A percentile compares a stretch with the other conserved stretches of the same genome.
phyloP scores from a whole-genome alignment of 1,284 basidiomycete species.

The Exobasidium rhododendri region DNA sequence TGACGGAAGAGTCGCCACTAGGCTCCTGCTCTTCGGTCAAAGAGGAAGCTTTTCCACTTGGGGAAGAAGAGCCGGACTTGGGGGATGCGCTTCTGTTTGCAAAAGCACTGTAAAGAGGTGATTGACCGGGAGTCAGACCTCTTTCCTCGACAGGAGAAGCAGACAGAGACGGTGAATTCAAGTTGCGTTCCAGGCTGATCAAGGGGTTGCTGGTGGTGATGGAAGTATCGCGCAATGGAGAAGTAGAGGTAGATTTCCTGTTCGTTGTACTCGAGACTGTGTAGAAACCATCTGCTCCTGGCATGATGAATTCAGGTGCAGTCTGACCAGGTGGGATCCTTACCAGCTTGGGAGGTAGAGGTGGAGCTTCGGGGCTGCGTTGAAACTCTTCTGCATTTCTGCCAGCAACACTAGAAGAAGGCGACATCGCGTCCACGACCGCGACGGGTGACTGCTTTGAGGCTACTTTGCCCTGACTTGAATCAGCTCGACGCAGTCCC shows the following conservation, averaged over 20 bases:
- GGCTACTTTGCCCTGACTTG: not conserved
- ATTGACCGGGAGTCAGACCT: not conserved
- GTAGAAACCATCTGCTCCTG: constrained; percentile 37
- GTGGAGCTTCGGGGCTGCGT: too few species aligned
- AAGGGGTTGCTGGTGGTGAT: not conserved
- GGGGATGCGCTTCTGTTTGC: not conserved
- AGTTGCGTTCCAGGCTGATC: not conserved
- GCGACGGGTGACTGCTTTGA: not conserved
- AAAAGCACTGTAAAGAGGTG: not conserved
- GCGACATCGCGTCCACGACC: not conserved
- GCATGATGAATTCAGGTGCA: constrained; percentile 34
- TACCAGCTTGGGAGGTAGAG: constrained; percentile 22
- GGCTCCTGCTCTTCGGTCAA: not conserved
- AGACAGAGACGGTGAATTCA: not conserved
- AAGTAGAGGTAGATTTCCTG: not conserved
- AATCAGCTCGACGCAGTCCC: not conserved
- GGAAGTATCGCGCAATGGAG: not conserved
- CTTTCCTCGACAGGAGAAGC: not conserved
- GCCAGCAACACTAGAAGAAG: too few species aligned
- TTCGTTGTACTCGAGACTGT: constrained; percentile 7
- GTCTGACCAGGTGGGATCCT: constrained; percentile 5
- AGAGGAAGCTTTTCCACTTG: not conserved
- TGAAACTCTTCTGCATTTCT: not conserved
- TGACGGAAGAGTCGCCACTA: not conserved
- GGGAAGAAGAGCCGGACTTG: not conserved